phyloP scores from a whole-genome alignment of 2,329 filamentous ascomycete genomes.

The Fusarium tjaetaba region DNA sequence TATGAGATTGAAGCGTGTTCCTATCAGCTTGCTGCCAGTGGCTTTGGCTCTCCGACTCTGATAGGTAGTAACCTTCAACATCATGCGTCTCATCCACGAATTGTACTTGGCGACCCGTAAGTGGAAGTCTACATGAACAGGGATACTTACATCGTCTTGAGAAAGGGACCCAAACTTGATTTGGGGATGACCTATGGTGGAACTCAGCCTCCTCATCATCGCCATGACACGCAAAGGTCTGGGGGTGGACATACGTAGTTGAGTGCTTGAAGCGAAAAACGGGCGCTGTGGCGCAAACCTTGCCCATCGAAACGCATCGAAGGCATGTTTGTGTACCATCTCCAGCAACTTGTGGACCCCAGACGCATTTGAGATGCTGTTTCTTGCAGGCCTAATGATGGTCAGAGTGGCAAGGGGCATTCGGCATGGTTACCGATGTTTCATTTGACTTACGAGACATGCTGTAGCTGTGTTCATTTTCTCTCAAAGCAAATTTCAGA shows the following conservation, averaged over 20 bases:
- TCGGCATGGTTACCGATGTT: neutral
- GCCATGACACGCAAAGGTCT: neutral
- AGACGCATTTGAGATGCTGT: constrained; percentile 15
- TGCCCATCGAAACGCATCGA: constrained; percentile 4
- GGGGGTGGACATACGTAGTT: neutral
- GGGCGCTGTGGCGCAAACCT: neutral
- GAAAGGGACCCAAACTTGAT: constrained; percentile 28
- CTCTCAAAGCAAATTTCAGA: neutral
- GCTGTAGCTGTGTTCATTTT: neutral
- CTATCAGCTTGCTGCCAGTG: neutral
- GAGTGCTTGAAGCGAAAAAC: constrained; percentile 8
- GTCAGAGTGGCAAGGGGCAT: neutral
- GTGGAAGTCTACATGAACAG: neutral
- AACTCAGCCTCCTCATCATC: neutral
- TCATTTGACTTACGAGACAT: constrained; percentile 3
- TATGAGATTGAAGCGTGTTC: neutral
- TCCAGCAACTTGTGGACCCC: neutral
- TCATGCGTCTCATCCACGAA: constrained; percentile 29
- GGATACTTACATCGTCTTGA: constrained; percentile 8
- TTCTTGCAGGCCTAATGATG: neutral
- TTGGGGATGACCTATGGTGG: neutral
- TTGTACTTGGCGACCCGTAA: constrained; percentile 1
- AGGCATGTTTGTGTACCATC: neutral
- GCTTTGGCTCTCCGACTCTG: neutral
- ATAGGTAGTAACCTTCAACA: constrained; percentile 29